phyloP scores from a whole-genome alignment of 768 basidiomycete genomes.

The Lyophyllum shimeji region DNA sequence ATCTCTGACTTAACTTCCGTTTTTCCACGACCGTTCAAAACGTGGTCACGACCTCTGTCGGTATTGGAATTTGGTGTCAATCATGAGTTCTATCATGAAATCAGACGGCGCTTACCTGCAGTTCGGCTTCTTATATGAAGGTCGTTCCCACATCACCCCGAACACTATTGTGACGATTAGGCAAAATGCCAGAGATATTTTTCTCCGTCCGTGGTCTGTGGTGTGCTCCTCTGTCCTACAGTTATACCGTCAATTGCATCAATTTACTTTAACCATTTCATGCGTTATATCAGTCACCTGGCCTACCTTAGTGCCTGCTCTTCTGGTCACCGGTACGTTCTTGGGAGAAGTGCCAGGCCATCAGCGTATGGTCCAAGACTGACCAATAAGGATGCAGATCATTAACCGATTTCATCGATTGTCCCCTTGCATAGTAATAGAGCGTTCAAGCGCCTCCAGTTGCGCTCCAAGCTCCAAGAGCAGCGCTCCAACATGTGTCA shows the following conservation, averaged over 20 bases:
- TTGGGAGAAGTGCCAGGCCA: constrained; percentile 9
- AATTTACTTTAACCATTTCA: constrained; percentile 1
- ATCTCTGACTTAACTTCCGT: neutral
- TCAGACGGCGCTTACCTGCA: neutral
- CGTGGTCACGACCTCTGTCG: neutral
- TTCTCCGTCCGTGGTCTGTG: neutral
- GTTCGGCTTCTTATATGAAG: neutral
- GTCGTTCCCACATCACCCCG: neutral
- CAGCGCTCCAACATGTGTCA: neutral
- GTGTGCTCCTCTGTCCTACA: neutral
- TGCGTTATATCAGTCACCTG: constrained; percentile 10
- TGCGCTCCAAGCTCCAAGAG: constrained; percentile 1
- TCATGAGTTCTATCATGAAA: neutral
- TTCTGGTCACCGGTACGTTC: constrained; percentile 7
- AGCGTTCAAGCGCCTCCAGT: neutral
- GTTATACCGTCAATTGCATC: neutral
- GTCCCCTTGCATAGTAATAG: constrained; percentile 1
- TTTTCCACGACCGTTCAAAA: neutral
- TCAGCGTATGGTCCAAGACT: constrained; percentile 11
- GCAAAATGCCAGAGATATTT: neutral
- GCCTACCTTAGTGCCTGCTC: neutral
- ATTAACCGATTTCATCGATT: constrained; percentile 19
- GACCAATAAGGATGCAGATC: constrained; percentile 11
- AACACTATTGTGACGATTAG: neutral
- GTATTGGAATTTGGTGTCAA: neutral